Evolutionary conservation across 495 filamentous ascomycete species (phyloP).

Genomic region (Talaromyces thailandensis): DNA sequence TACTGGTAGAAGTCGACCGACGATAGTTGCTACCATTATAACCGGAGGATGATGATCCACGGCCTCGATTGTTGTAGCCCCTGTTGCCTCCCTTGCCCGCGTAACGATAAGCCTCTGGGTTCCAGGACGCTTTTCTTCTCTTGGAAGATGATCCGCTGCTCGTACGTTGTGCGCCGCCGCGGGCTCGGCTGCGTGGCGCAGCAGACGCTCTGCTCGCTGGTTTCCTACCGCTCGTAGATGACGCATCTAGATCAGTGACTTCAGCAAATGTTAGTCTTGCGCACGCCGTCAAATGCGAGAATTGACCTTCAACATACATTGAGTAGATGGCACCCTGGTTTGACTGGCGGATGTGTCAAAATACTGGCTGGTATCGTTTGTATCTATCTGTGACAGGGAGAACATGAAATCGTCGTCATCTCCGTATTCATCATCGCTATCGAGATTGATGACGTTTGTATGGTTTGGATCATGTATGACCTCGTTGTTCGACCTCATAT

Average conservation of each 20-base stretch:
- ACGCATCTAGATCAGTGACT: slow-evolving; percentile 1
- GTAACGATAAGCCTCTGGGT: neutral
- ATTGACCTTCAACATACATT: neutral
- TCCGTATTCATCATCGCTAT: slow-evolving; percentile 48
- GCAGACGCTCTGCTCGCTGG: neutral
- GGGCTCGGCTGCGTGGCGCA: neutral
- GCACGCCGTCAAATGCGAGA: neutral
- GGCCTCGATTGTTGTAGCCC: neutral
- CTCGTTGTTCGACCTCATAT: slow-evolving; percentile 44
- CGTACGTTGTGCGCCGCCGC: neutral
- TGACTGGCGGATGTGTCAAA: slow-evolving; percentile 27
- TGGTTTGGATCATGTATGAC: slow-evolving; percentile 48
- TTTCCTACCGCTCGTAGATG: neutral
- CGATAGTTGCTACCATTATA: neutral
- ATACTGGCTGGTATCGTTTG: slow-evolving; percentile 35
- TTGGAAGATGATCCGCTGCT: neutral
- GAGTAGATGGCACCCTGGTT: slow-evolving; percentile 1
- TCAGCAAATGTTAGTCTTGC: neutral
- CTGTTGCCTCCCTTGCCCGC: neutral
- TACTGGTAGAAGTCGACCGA: neutral
- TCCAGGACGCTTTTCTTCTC: neutral
- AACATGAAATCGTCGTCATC: slow-evolving; percentile 34
- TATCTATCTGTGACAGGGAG: slow-evolving; percentile 26
- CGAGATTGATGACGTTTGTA: slow-evolving; percentile 59
- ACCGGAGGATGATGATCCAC: neutral